Percentiles rank a stretch among this genome's conserved stretches.
Conservation (phyloP, 805 yeast genomes). For the Yarrowia deformans region DNA sequence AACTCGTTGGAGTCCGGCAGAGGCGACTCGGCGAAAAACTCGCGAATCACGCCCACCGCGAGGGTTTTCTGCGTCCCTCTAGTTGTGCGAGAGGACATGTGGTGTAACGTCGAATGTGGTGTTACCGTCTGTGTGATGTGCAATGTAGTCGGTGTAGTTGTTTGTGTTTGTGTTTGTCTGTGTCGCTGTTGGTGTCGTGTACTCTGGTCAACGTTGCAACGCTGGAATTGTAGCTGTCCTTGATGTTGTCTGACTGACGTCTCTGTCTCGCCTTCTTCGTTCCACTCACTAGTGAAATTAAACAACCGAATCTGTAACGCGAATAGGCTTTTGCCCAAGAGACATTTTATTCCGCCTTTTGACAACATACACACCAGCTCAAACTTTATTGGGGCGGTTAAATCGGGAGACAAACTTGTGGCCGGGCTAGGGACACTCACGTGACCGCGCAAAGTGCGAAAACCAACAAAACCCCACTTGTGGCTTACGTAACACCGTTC, state of each 20-base stretch:
- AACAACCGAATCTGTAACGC: conserved; percentile 33
- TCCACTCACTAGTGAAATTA: conserved; percentile 23
- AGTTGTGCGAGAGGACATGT: conserved; percentile 6
- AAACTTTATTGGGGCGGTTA: neutral
- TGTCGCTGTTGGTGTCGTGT: too few species aligned
- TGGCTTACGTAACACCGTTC: too few species aligned
- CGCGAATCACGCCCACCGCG: conserved; percentile 28
- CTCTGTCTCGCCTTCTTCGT: too few species aligned
- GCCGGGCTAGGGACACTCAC: too few species aligned
- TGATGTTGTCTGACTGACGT: too few species aligned
- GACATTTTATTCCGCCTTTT: conserved; percentile 39
- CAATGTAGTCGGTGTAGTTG: neutral
- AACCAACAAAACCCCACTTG: too few species aligned
- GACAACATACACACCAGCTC: conserved; percentile 17
- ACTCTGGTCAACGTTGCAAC: too few species aligned
- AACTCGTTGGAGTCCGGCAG: conserved; percentile 20
- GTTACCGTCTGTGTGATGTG: neutral
- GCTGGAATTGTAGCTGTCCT: too few species aligned
- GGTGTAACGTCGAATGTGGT: neutral
- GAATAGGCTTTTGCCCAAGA: conserved; percentile 32
- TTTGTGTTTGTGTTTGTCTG: neutral
- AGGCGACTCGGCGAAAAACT: conserved; percentile 13
- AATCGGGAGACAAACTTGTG: neutral
- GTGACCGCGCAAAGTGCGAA: neutral
- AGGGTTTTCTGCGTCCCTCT: conserved; percentile 10